Evolutionary conservation across 805 yeast species (phyloP).

Genomic region (Saccharomyces kudriavzevii): DNA sequence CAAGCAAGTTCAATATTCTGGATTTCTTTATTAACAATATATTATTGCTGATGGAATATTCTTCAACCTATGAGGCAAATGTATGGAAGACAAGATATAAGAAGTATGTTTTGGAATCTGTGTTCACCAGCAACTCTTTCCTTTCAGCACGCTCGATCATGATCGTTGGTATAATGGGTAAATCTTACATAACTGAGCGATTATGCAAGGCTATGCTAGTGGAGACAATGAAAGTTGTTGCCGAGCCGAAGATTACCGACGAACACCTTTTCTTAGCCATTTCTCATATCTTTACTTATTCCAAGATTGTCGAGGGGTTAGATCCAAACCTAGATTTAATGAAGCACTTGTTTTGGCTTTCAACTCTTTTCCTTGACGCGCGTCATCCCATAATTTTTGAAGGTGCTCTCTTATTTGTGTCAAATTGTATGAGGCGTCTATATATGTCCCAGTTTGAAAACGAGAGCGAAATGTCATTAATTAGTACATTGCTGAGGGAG

Average conservation of each 20-base stretch:
- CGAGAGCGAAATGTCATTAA: slow-evolving; percentile 25
- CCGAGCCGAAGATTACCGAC: slow-evolving; percentile 28
- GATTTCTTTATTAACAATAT: slow-evolving; percentile 53
- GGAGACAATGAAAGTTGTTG: slow-evolving; percentile 31
- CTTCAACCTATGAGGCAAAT: slow-evolving; percentile 39
- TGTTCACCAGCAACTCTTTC: slow-evolving; percentile 47
- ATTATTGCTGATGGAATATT: slow-evolving; percentile 42
- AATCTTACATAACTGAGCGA: slow-evolving; percentile 54
- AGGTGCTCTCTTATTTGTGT: slow-evolving; percentile 34
- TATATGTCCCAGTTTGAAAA: slow-evolving; percentile 29
- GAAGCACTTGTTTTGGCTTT: slow-evolving; percentile 33
- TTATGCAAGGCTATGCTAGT: slow-evolving; percentile 30
- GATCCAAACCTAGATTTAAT: slow-evolving; percentile 27
- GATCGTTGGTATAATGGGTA: slow-evolving; percentile 61
- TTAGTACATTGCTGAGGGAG: slow-evolving; percentile 24
- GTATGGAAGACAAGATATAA: slow-evolving; percentile 62
- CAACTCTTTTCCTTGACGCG: slow-evolving; percentile 29
- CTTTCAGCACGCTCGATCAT: slow-evolving; percentile 62
- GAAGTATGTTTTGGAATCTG: slow-evolving; percentile 52
- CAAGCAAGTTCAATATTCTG: slow-evolving; percentile 36
- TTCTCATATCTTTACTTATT: slow-evolving; percentile 34
- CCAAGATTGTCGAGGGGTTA: slow-evolving; percentile 35
- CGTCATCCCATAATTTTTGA: slow-evolving; percentile 32
- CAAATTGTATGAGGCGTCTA: slow-evolving; percentile 29
- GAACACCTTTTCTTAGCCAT: slow-evolving; percentile 28